Percentiles rank a stretch among this genome's conserved stretches.
These are phyloP conservation scores for Heliamphora pulchella DNA, from an alignment of 179 eudicot species.

Conservation along the genomic window DNA sequence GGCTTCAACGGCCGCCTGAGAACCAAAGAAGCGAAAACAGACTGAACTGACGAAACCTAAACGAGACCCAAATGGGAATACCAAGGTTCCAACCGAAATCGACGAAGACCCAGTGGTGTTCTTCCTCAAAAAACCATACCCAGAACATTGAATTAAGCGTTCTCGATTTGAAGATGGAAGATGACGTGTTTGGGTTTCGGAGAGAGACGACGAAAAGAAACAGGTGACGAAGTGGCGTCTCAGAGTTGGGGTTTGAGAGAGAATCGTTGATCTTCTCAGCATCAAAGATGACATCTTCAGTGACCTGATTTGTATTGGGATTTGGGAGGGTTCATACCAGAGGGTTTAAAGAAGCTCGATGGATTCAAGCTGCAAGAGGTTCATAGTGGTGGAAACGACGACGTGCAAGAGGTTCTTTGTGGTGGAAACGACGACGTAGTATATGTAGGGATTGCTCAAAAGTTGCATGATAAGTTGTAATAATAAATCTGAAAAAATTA, in stretches of 20 bases:
- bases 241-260: conserved; percentile 16
- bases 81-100: conserved; percentile 8
- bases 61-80: conserved; percentile 28
- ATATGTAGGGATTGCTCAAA: not conserved
- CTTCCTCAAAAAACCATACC: not conserved
- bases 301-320: not conserved
- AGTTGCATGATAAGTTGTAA: no score
- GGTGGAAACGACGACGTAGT: not conserved
- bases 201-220: conserved; percentile 12
- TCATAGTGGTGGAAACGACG: not conserved
- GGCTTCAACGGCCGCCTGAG: conserved; percentile 47
- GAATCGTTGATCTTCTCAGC: conserved; percentile 21
- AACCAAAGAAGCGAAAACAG: conserved; percentile 37
- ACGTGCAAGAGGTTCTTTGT: no score
- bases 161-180: not conserved
- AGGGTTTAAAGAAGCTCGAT: conserved; percentile 1
- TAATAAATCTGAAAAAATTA: no score
- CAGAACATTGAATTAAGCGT: conserved; percentile 14
- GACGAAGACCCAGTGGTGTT: conserved; percentile 18
- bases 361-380: not conserved
- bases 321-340: not conserved
- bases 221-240: conserved; percentile 10
- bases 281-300: conserved; percentile 29
- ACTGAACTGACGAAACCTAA: conserved; percentile 27
- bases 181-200: conserved; percentile 8